Evolutionary conservation across 306 rosid genomes (phyloP).

Genomic region (Sechiopsis laciniata): DNA sequence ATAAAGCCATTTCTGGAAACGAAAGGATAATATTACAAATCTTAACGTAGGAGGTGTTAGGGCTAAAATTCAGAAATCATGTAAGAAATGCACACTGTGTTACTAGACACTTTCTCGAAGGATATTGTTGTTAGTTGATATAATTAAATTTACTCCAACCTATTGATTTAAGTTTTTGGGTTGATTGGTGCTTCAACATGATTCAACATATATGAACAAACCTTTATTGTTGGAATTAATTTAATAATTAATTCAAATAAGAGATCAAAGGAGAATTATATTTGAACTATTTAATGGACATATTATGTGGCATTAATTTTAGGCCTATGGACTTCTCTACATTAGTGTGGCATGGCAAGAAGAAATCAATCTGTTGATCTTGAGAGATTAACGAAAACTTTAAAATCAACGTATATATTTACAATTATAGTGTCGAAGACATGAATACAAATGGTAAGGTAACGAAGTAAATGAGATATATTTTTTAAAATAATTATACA

Average conservation of each 20-base stretch:
- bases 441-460: background rate
- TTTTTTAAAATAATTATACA: background rate
- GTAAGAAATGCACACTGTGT: background rate
- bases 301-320: background rate
- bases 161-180: too few species aligned
- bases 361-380: background rate
- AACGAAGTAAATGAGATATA: background rate
- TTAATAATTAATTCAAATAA: background rate
- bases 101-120: background rate
- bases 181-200: too few species aligned
- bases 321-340: background rate
- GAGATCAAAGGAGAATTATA: background rate
- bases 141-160: too few species aligned
- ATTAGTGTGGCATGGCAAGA: background rate
- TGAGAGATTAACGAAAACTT: background rate
- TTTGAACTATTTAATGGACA: background rate
- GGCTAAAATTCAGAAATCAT: background rate
- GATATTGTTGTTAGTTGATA: background rate
- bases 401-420: background rate
- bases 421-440: background rate
- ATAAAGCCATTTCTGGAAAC: constrained; percentile 68
- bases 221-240: too few species aligned
- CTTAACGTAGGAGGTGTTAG: background rate
- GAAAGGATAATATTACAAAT: constrained; percentile 19
- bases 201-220: too few species aligned